Evolutionary conservation across 371 early-diverging fungal genomes (phyloP).

Genomic region (Paraphysoderma sedebokerense): DNA sequence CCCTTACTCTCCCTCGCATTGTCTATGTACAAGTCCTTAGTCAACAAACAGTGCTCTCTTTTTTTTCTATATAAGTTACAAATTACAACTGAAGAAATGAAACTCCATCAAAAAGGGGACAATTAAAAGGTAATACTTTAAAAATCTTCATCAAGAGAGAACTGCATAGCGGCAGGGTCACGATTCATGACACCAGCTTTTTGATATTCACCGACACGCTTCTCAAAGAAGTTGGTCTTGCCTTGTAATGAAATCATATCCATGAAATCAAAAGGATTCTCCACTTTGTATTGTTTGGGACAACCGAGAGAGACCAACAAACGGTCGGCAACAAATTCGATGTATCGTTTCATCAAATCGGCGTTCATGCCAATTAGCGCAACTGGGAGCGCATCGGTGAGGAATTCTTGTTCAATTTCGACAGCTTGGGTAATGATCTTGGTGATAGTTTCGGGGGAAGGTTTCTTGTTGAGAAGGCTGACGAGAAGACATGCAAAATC

Average conservation of each 20-base stretch:
- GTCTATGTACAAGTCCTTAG: too few species aligned
- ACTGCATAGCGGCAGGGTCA: constrained; percentile 42
- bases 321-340: constrained; percentile 98
- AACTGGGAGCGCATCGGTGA: constrained; percentile 89
- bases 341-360: constrained; percentile 92
- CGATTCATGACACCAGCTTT: constrained; percentile 87
- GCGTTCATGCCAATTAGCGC: constrained; percentile 98
- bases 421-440: constrained; percentile 91
- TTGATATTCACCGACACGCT: constrained; percentile 97
- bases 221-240: constrained; percentile 99
- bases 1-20: too few species aligned
- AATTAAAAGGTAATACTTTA: constrained; percentile 12
- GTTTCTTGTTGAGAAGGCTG: constrained; percentile 66
- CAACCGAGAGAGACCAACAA: constrained; percentile 85
- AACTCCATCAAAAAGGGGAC: not conserved
- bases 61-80: too few species aligned
- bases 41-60: too few species aligned
- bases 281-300: constrained; percentile 68
- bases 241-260: constrained; percentile 98
- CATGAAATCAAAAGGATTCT: constrained; percentile 99
- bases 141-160: constrained; percentile 70
- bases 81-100: too few species aligned
- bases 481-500: constrained; percentile 99
- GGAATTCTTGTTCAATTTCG: constrained; percentile 88
- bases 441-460: constrained; percentile 43